Base-by-base conservation (phyloP, 352 stramenopile genomes). In the Phytophthora cryptogea region DNA sequence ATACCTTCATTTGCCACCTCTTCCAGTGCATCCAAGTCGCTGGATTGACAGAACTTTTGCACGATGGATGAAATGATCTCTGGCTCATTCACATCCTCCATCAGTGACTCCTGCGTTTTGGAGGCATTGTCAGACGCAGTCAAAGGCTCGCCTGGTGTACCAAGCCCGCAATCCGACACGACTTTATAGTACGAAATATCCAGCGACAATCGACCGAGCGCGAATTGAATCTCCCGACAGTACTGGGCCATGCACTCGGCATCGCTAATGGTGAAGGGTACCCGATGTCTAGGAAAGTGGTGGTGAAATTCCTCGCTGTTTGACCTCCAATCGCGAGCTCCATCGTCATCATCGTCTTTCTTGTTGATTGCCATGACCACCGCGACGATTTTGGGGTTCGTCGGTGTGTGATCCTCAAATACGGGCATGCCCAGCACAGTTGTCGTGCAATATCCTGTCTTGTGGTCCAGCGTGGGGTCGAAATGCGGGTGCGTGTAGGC, bases 341-440 rank as follows among this genome's bases (percentile, higher is more conserved):
- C 49, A 14, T 60, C 47, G n/a, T 59, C 52, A 16, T 61, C 39
- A 31, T 72, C 64, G 17, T 62, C 55, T 62, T 64, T 72, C 51
- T 97, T 97, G 72, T 97, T 97, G 57, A 96, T 93, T 43, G 88
- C 80, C 74, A 96, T 87, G 4, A 78, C 76, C 10, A 86, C 79
- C 2, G 76, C 76, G 4, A 89, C 79, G 43, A 89, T 83, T 55
- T 88, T 85, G 20, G 78, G 78, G 48, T 86, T 85, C 4, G 32
- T 71, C 1, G 72, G 70, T 5, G 72, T 65, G 47, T 89, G 74
- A 30, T 86, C 79, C 61, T 86, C 79, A 40, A 85, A 83, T 7
- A 94, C 64, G 3, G 83, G 83, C 74, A 90, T 78, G 35, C 73
- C 75, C 35, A 94, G 55, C 13, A 91, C 71, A 26, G 68, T 87